Evolutionary conservation across 192 early-diverging fungal genomes (phyloP).

Genomic region (Powellomyces hirtus): DNA sequence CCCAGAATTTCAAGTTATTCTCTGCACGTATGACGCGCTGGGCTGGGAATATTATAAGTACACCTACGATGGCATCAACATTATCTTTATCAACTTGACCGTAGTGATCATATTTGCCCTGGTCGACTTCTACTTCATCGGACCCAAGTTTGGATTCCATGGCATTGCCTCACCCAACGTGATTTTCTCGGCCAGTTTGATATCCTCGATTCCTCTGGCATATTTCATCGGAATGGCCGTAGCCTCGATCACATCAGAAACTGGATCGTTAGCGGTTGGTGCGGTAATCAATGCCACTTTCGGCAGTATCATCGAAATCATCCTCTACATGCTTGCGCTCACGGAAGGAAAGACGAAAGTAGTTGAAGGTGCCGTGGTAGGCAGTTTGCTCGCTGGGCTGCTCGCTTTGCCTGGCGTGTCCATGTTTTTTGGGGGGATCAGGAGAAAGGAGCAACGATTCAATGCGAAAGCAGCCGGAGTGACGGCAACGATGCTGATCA

Average conservation of each 20-base stretch:
- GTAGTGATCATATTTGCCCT: constrained; percentile 81
- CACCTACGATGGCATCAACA: constrained; percentile 94
- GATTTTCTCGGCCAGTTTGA: constrained; percentile 68
- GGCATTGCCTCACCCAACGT: constrained; percentile 54
- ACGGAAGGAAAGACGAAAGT: constrained; percentile 81
- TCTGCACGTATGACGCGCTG: constrained; percentile 85
- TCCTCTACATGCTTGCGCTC: constrained; percentile 87
- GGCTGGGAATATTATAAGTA: constrained; percentile 97
- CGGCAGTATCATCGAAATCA: constrained; percentile 93
- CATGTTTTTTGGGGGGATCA: constrained; percentile 91
- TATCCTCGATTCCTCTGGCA: constrained; percentile 84
- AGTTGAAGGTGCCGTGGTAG: constrained; percentile 90
- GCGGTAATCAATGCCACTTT: constrained; percentile 98
- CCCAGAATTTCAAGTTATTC: constrained; percentile 62
- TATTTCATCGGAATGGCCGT: constrained; percentile 98
- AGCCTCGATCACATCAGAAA: constrained; percentile 94
- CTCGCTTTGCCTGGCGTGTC: constrained; percentile 89
- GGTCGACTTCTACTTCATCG: constrained; percentile 73
- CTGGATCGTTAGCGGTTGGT: constrained; percentile 81
- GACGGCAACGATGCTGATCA: constrained; percentile 93
- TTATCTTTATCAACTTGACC: constrained; percentile 92
- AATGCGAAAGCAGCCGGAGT: constrained; percentile 94
- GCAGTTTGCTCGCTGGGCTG: constrained; percentile 84
- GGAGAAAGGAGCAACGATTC: constrained; percentile 89
- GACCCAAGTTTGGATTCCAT: constrained; percentile 48